Base-by-base conservation (phyloP, 108 stramenopile genomes). In the Licmophora abbreviata region DNA sequence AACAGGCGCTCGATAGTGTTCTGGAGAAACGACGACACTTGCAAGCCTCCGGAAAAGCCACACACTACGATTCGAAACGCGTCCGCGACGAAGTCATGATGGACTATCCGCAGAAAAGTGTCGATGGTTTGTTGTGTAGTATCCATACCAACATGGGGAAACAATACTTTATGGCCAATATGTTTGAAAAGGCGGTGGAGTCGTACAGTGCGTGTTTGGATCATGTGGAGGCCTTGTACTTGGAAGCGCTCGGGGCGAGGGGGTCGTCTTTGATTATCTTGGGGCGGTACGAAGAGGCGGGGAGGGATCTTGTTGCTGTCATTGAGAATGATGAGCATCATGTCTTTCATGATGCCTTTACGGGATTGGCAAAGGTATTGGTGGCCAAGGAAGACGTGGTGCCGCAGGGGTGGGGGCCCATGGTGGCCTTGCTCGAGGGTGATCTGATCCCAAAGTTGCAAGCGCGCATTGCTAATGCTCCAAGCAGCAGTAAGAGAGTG, bases 131-230 rank as follows among this genome's bases (percentile, higher is more conserved):
- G 3, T 58, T 90, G 0, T 83, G 81, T 32, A 51, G 74, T 6
- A 22, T 73, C 22, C 69, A 81, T 27, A 66, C 61, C 4, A 55
- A 56, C 21, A 45, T 78, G 11, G 88, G 78, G 15, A 85, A 85
- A 48, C 38, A 61, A 1, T 85, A 68, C 41, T 85, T 79, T 61
- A 81, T 90, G 84, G 70, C 81, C 12, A 85, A 85, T 54, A 85
- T 90, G 88, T 90, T 90, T 52, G 72, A 83, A 62, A 68, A 54
- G 44, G 76, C 84, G 0, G 82, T 71, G 11, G 51, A 65, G 56
- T 65, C 73, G 17, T 83, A 85, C 51, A 52, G 67, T 24, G 31
- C 59, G 7, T 76, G 74, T 15, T 38, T 85, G 3, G 54, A 76
- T 25, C n/a, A n/a, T n/a, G 58, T 81, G 29, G 81, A 71, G 42